Base-by-base conservation (phyloP, 331 rosid species). In the Quercus tomentella region DNA sequence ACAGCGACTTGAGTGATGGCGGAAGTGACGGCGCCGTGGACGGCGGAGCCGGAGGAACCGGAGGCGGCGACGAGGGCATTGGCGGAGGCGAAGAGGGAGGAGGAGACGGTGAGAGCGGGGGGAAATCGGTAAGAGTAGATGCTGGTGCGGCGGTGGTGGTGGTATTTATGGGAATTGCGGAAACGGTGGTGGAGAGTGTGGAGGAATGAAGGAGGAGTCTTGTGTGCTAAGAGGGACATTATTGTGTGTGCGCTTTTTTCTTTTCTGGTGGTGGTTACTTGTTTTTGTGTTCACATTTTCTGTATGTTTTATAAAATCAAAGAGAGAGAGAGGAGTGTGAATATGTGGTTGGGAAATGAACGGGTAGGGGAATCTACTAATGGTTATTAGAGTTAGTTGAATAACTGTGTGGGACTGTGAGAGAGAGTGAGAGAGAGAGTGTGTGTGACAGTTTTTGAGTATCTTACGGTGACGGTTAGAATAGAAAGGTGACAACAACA, bases 1-100 rank as follows among this genome's bases (percentile, higher is more conserved):
- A 94, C 97, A 17, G 98, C 98, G 6, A 95, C 97, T 35, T 95
- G 98, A 4, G 97, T 95, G 86, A 95, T 95, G 65, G 97, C 95
- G 54, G 97, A 95, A 72, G 92, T 84, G 63, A 92, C 98, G 77
- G 97, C 97, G 55, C 93, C 89, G 74, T 95, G 98, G 57, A 83
- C 51, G 23, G 72, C 78, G 9, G 94, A 86, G 66, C 88, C 81
- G 45, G 94, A 86, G 66, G 55, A 49, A 14, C 81, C 73, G 43
- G 83, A 77, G 16, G 93, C 87, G 2, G 89, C 97, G 71, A 94
- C 91, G 76, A 90, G 84, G 22, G 91, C 88, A 77, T 92, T 92
- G 14, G 83, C 91, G 21, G 97, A 89, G 56, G 93, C 74, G 79
- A 87, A 63, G 45, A 89, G 71, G 37, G 97, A 88, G 25, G 97